Percentiles rank a stretch among this genome's conserved stretches.
Evolutionary conservation across 768 basidiomycete genomes (phyloP).

Genomic region (Tylopilus rubrobrunneus): DNA sequence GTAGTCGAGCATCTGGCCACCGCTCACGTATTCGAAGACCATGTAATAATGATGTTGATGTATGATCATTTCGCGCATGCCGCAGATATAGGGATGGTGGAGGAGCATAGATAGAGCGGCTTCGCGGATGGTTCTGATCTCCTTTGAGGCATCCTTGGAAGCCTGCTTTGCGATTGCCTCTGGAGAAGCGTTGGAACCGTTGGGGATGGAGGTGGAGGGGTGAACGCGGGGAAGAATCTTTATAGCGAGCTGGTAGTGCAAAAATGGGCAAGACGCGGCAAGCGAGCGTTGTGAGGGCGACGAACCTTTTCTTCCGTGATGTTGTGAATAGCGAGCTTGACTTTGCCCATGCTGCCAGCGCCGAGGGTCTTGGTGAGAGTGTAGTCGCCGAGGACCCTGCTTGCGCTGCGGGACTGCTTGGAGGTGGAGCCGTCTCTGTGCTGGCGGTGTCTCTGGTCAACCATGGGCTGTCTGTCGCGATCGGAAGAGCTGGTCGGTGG

Average conservation of each 20-base stretch:
- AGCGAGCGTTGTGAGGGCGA: slow-evolving; percentile 6
- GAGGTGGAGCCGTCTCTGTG: slow-evolving; percentile 31
- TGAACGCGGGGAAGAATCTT: slow-evolving; percentile 93
- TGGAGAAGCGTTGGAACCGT: slow-evolving; percentile 42
- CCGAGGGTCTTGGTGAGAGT: slow-evolving; percentile 95
- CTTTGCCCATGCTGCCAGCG: slow-evolving; percentile 98
- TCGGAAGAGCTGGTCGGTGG: slow-evolving; percentile 31
- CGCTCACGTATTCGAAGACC: slow-evolving; percentile 98
- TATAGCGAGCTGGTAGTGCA: slow-evolving; percentile 74
- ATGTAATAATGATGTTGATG: slow-evolving; percentile 99
- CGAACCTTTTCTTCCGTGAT: slow-evolving; percentile 88
- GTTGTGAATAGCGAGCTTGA: slow-evolving; percentile 91
- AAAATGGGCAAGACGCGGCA: slow-evolving; percentile 7
- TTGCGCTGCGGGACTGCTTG: slow-evolving; percentile 33
- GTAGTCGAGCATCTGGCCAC: slow-evolving; percentile 99
- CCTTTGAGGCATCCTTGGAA: slow-evolving; percentile 89
- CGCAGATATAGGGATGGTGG: slow-evolving; percentile 98
- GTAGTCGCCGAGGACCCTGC: slow-evolving; percentile 85
- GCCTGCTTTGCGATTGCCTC: slow-evolving; percentile 75
- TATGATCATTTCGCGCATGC: slow-evolving; percentile 98
- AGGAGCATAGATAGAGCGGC: slow-evolving; percentile 93
- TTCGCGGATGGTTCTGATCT: slow-evolving; percentile 93
- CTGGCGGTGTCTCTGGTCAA: slow-evolving; percentile 28
- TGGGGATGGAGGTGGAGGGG: slow-evolving; percentile 51
- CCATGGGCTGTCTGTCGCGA: slow-evolving; percentile 28